A percentile compares a stretch with the other conserved stretches of the same genome.
Conservation (phyloP, 352 stramenopile species). For the Pythium brassicae region DNA sequence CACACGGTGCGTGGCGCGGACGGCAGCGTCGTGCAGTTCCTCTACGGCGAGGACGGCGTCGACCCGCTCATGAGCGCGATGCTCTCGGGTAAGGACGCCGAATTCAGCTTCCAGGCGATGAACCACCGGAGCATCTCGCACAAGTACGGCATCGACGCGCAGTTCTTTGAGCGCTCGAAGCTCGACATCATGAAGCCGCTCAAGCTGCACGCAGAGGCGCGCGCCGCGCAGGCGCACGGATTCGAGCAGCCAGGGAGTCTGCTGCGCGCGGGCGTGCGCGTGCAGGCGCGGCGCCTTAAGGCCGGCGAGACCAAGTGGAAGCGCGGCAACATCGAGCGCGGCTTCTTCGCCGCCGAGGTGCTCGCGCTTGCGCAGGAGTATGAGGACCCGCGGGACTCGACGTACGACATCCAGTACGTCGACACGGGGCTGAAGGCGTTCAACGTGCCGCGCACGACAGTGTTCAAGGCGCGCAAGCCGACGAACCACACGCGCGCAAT, state of each 20-base stretch:
- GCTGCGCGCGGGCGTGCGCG: slow-evolving; percentile 49
- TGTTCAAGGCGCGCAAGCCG: slow-evolving; percentile 70
- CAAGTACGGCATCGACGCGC: slow-evolving; percentile 88
- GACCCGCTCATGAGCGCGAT: slow-evolving; percentile 95
- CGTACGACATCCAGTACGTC: slow-evolving; percentile 86
- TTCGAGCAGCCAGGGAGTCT: slow-evolving; percentile 32
- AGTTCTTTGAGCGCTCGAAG: slow-evolving; percentile 88
- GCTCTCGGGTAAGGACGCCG: slow-evolving; percentile 90
- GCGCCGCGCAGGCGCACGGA: slow-evolving; percentile 42
- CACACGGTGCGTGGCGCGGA: slow-evolving; percentile 98
- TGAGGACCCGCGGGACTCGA: slow-evolving; percentile 61
- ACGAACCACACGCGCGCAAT: slow-evolving; percentile 71
- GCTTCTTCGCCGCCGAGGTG: slow-evolving; percentile 69
- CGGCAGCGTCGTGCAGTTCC: slow-evolving; percentile 97
- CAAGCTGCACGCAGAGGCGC: slow-evolving; percentile 68
- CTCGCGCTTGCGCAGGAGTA: slow-evolving; percentile 54
- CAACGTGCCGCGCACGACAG: slow-evolving; percentile 63
- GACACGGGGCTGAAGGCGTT: slow-evolving; percentile 83
- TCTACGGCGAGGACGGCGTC: slow-evolving; percentile 99
- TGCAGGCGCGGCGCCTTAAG: slow-evolving; percentile 72
- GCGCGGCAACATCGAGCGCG: slow-evolving; percentile 73
- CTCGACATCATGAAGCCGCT: slow-evolving; percentile 87
- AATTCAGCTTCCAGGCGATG: slow-evolving; percentile 95
- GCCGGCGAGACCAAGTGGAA: slow-evolving; percentile 84
- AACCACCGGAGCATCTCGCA: slow-evolving; percentile 95